Base-by-base conservation (phyloP, 192 early-diverging fungal species). In the Spizellomyces sp. region DNA sequence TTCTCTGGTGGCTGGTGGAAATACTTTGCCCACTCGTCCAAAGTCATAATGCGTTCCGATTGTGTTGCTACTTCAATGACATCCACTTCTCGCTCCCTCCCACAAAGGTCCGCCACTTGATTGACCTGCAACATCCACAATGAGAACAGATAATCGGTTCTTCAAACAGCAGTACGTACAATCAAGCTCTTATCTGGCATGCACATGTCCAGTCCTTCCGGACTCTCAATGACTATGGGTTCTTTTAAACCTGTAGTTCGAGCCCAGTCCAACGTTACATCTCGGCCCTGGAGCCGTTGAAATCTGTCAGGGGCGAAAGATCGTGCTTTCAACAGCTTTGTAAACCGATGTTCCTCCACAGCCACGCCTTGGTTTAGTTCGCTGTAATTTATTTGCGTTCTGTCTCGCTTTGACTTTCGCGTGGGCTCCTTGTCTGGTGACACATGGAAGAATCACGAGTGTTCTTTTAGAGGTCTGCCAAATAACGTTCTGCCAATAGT, bases 1-100 rank as follows among this genome's bases (percentile, higher is more conserved):
- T 89, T 81, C 56, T 80, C 74, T 4, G 66, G 66, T 14, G 81
- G 70, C 1, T 81, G 77, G 45, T 87, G 75, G 67, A 89, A 93
- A 77, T 95, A 97, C 17, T 86, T 82, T 10, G 94, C 91, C 94
- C 93, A 97, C 48, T 84, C 79, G n/a, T 84, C 85, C 77, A 97
- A 73, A 7, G 90, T 91, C 94, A 89, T 90, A 14, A 79, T 77
- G 43, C 84, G 80, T 65, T 94, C 92, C 12, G 88, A 84, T 75
- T 97, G 95, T 0, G 95, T 92, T n/a, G 93, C 77, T 9, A 97
- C 95, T 75, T 97, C 91, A 84, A 95, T 92, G 8, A 93, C 93
- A 48, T 94, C 93, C 3, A 95, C 88, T 81, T 84, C n/a, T 74
- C 85, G 46, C 91, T 86, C 12, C 79, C 70, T 8, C 91, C 89